A percentile compares a stretch with the other conserved stretches of the same genome.
phyloP scores from a whole-genome alignment of 2,329 filamentous ascomycete species.

The Aspergillus amoenus region DNA sequence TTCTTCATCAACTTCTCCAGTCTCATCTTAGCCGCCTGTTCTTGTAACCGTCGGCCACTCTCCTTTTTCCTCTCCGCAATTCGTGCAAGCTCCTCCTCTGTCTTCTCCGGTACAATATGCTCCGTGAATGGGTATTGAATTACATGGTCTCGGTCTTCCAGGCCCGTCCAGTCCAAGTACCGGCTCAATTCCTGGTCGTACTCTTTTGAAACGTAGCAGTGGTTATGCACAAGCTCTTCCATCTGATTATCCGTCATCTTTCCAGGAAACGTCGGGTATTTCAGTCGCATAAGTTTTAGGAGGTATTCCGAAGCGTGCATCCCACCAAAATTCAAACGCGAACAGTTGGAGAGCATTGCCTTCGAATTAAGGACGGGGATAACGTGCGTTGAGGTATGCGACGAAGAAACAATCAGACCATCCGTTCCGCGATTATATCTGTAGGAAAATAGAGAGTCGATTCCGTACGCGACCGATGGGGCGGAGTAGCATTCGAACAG shows the following conservation, averaged over 20 bases:
- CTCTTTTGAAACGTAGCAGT: constrained; percentile 84
- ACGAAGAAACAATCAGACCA: constrained; percentile 86
- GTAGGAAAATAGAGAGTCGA: constrained; percentile 96
- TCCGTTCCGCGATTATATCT: constrained; percentile 84
- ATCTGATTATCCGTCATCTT: constrained; percentile 85
- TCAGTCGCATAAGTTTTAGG: constrained; percentile 81
- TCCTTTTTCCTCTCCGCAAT: constrained; percentile 95
- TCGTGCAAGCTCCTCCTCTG: constrained; percentile 84
- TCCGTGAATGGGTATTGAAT: constrained; percentile 94
- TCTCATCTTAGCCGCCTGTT: constrained; percentile 96
- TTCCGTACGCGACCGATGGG: constrained; percentile 86
- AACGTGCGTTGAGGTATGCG: constrained; percentile 89
- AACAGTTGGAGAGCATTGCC: constrained; percentile 79
- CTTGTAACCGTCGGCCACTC: constrained; percentile 84
- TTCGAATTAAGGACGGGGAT: constrained; percentile 90
- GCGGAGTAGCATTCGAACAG: constrained; percentile 94
- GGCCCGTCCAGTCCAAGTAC: constrained; percentile 85
- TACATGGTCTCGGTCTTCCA: constrained; percentile 85
- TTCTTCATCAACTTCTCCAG: constrained; percentile 93
- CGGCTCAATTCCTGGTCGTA: constrained; percentile 75
- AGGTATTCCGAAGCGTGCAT: constrained; percentile 88
- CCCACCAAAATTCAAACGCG: constrained; percentile 91
- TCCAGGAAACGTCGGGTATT: constrained; percentile 85
- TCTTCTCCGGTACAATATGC: constrained; percentile 86
- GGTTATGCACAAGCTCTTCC: constrained; percentile 80